Conservation (phyloP, 495 filamentous ascomycete genomes). For the Hypoxylon fragiforme region DNA sequence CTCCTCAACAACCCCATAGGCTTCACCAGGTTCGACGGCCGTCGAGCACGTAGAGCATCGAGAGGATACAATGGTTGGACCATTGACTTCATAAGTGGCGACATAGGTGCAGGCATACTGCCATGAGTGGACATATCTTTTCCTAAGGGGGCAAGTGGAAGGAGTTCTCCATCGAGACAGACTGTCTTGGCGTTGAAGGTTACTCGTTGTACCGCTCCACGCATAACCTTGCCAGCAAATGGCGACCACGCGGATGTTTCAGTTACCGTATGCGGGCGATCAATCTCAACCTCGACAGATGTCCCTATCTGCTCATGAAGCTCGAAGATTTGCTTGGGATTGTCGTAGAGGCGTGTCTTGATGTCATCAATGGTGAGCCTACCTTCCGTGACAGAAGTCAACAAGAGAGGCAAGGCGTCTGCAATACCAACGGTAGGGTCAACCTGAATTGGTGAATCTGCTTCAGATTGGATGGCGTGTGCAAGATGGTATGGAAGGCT, state of each 20-base stretch:
- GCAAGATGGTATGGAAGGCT: constrained; percentile 82
- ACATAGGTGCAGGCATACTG: constrained; percentile 56
- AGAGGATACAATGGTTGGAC: constrained; percentile 42
- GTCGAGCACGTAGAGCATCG: constrained; percentile 53
- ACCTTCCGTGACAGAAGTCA: constrained; percentile 78
- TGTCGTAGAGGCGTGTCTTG: constrained; percentile 71
- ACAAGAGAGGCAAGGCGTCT: constrained; percentile 75
- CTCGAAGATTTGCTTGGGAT: constrained; percentile 84
- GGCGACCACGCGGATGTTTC: constrained; percentile 68
- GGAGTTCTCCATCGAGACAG: constrained; percentile 72
- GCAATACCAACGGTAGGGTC: constrained; percentile 68
- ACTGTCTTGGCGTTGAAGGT: constrained; percentile 76
- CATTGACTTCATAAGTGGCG: constrained; percentile 57
- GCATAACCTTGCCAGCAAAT: constrained; percentile 70
- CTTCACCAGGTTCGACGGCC: constrained; percentile 40
- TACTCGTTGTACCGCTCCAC: constrained; percentile 75
- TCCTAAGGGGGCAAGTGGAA: constrained; percentile 60
- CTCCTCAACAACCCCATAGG: constrained; percentile 37
- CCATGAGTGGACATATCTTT: constrained; percentile 77
- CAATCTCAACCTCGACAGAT: constrained; percentile 75
- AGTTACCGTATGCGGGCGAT: constrained; percentile 64
- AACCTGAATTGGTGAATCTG: constrained; percentile 12
- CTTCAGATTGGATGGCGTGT: constrained; percentile 52
- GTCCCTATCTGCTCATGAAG: constrained; percentile 79
- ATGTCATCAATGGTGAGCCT: constrained; percentile 75